Evolutionary conservation across 2,329 filamentous ascomycete genomes (phyloP), one percentile per base, ranked within the genome.

Genomic region (Apiospora marii): DNA sequence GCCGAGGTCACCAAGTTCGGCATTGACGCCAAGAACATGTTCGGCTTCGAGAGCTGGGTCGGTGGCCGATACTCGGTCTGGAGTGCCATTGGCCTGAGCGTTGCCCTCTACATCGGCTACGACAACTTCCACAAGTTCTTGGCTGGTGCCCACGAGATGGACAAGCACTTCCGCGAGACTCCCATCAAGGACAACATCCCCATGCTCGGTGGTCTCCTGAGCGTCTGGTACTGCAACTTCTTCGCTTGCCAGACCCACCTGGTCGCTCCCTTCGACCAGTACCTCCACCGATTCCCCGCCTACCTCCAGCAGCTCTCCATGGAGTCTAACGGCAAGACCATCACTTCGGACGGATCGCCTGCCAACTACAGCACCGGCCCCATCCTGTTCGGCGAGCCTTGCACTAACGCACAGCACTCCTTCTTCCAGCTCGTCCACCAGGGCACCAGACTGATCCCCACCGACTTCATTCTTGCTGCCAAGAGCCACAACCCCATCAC

Each of bases 361-460:
- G 95, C 97, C 81, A 98, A 98, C 87, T 99, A 99, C 88, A 98
- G 95, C 73, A 99, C 96, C 49, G 96, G 96, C 68, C 91, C 96
- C 71, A 96, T 99, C 82, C 88, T 99, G 75, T 99, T 99, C 82
- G 96, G 96, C 81, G 96, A 99, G 89, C 96, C 96, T 71, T 97
- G 95, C 85, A 99, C 96, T 83, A 99, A 99, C 83, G 96, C 96
- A 64, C 96, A 99, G 88, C 96, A 99, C 90, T 98, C 96, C 74
- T 99, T 99, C 92, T 99, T 97, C 92, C 96, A 99, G 90, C 92
- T 99, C 68, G 92, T 99, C 73, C 96, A 99, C 89, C 96, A 99
- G 85, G 96, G 96, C 80, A 99, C 96, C 79, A 98, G 98, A 91
- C 92, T 99, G 80, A 98, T 99, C 82, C 96, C 96, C 22, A 93